Conservation (phyloP, 768 basidiomycete genomes). For the Phlegmacium glaucopus region DNA sequence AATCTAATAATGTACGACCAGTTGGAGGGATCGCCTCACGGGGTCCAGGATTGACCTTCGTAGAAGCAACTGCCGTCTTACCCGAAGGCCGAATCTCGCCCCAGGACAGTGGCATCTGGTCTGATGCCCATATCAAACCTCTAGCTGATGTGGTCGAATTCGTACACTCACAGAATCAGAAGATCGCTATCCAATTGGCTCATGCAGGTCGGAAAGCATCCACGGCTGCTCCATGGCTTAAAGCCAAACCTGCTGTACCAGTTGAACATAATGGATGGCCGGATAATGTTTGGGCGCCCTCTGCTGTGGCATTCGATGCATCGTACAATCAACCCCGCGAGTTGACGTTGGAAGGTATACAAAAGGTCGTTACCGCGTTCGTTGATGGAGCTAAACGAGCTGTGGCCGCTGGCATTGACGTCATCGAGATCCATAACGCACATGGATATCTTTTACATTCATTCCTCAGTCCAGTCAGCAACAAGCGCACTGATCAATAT, state of each 20-base stretch:
- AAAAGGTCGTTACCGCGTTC: conserved; percentile 53
- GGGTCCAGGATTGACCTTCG: conserved; percentile 47
- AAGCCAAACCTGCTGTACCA: conserved; percentile 24
- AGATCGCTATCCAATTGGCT: conserved; percentile 70
- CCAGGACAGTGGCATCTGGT: conserved; percentile 57
- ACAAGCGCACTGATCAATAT: conserved; percentile 66
- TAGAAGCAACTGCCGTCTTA: conserved; percentile 59
- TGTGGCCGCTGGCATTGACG: conserved; percentile 57
- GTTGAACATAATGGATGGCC: conserved; percentile 48
- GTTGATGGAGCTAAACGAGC: conserved; percentile 48
- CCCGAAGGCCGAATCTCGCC: conserved; percentile 57
- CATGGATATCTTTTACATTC: conserved; percentile 58
- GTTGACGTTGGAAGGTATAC: conserved; percentile 54
- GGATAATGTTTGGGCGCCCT: conserved; percentile 55
- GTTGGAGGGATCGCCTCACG: conserved; percentile 46
- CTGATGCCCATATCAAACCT: conserved; percentile 34
- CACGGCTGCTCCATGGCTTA: conserved; percentile 59
- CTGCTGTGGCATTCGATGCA: conserved; percentile 40
- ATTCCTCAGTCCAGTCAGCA: conserved; percentile 59
- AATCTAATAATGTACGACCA: conserved; percentile 11
- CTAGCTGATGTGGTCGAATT: conserved; percentile 56
- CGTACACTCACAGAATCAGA: conserved; percentile 67
- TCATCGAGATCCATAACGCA: conserved; percentile 60
- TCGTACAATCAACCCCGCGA: conserved; percentile 51
- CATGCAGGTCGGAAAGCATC: conserved; percentile 80